Base-by-base conservation (phyloP, 2,329 filamentous ascomycete genomes). In the Ceratocystis eucalypticola region DNA sequence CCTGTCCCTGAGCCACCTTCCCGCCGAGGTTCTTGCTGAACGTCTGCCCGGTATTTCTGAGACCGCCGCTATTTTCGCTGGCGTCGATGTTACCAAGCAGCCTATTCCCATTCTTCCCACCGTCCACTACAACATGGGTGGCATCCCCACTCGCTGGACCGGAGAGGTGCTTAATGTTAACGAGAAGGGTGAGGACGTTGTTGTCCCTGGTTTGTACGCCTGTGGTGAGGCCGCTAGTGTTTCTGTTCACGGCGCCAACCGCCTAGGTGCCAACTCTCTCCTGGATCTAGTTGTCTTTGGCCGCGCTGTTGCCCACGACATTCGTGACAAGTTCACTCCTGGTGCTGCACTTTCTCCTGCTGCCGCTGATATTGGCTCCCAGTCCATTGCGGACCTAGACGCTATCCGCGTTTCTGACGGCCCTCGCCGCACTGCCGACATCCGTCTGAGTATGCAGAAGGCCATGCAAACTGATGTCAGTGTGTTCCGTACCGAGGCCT, bases 51-150 rank as follows among this genome's bases (percentile, higher is more conserved):
- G 93, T 85, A 99, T 99, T 76, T 96, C 93, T 48, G 94, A 99
- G 82, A 99, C 94, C 44, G 94, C 93, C 65, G 91, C 90, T 72
- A 97, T 97, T 74, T 99, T 99, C 78, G 84, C 93, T 68, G 93
- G 94, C 79, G 92, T 99, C 72, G 94, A 99, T 76, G 93, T 99
- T 71, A 88, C 87, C 74, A 96, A 96, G 82, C 89, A 96, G 79
- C 93, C 93, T 70, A 97, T 97, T 72, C 93, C 93, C 69, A 93
- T 97, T 71, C 83, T 97, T 69, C 93, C 93, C 67, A 97, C 93
- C 57, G 93, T 96, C 71, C 92, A 99, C 83, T 99, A 99, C 84
- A 96, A 96, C 84, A 99, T 97, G 94, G 93, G 93, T 78, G 93
- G 94, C 83, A 96, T 99, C 72, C 93, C 93, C 64, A 97, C 94